Base-by-base conservation (phyloP, 2,329 filamentous ascomycete genomes). In the Cytospora leucostoma region DNA sequence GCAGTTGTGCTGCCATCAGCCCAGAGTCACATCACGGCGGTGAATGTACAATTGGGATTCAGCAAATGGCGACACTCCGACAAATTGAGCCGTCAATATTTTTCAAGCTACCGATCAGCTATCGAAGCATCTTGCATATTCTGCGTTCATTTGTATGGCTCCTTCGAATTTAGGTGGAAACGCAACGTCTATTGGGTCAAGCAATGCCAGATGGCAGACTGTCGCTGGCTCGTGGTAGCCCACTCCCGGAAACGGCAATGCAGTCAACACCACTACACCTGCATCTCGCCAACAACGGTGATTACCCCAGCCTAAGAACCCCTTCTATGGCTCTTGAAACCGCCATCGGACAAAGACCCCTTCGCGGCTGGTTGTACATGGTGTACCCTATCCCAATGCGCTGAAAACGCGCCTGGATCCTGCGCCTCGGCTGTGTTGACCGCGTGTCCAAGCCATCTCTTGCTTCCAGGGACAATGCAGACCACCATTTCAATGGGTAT, bases 201-300 rank as follows among this genome's bases (percentile, higher is more conserved):
- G 72, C 71, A 71, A 65, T 75, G 79, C 78, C 78, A 82, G 78
- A 77, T 82, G 79, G 78, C 79, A 76, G 68, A 67, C 72, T 72
- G 70, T 77, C 74, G 75, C 75, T 81, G 79, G 79, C 40, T 59
- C 62, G 27, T 27, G 27, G 27, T 27, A 27, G 27, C 27, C 70
- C 71, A 73, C 68, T 70, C 67, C 65, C 67, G 69, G 67, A 66
- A 70, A 67, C 68, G 49, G 33, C 51, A 61, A 61, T 61, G 38
- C 59, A 59, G 37, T 55, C 44, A 52, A 60, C 52, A 44, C 49
- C 56, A 51, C 44, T 54, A 44, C 57, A 53, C 61, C 61, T 55
- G 56, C 49, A 37, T 33, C 33, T 58, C 52, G 59, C 50, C 67
- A 65, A 59, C 53, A 61, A 56, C 10, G 40, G 56, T 40, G 27